Evolutionary conservation across 495 filamentous ascomycete species (phyloP).

Genomic region (Sabuloglossum arenarium): DNA sequence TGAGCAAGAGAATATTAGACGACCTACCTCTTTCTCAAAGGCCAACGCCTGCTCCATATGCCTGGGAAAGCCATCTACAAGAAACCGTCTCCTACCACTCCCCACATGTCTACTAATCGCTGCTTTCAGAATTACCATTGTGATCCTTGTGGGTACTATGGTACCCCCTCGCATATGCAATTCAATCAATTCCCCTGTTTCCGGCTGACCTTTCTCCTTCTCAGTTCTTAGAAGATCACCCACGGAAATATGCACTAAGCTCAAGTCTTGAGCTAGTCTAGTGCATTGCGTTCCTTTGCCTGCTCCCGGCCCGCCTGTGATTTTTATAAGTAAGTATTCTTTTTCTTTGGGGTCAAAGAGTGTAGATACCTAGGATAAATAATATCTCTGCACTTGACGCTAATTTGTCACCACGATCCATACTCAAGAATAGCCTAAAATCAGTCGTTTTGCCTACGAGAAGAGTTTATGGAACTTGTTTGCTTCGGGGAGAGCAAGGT

Average conservation of each 20-base stretch:
- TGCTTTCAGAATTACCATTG: background rate
- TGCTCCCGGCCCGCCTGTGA: constrained; percentile 16
- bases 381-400: background rate
- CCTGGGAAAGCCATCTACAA: constrained; percentile 22
- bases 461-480: too few relatives aligned
- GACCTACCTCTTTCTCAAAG: constrained; percentile 15
- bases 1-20: background rate
- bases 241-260: constrained; percentile 13
- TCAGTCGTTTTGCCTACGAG: too few relatives aligned
- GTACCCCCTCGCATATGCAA: constrained; percentile 9
- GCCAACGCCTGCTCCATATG: constrained; percentile 13
- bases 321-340: constrained; percentile 8
- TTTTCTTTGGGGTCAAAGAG: background rate
- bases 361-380: background rate
- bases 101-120: constrained; percentile 10
- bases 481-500: too few relatives aligned
- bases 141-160: constrained; percentile 13
- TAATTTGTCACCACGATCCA: background rate
- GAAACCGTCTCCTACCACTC: constrained; percentile 3
- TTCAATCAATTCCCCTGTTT: constrained; percentile 4
- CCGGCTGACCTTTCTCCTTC: background rate
- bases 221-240: constrained; percentile 19
- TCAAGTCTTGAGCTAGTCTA: constrained; percentile 4
- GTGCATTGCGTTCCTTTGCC: constrained; percentile 23
- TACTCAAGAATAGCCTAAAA: too few relatives aligned